phyloP scores from a whole-genome alignment of 2,329 filamentous ascomycete genomes.

The Drechslerella dactyloides region DNA sequence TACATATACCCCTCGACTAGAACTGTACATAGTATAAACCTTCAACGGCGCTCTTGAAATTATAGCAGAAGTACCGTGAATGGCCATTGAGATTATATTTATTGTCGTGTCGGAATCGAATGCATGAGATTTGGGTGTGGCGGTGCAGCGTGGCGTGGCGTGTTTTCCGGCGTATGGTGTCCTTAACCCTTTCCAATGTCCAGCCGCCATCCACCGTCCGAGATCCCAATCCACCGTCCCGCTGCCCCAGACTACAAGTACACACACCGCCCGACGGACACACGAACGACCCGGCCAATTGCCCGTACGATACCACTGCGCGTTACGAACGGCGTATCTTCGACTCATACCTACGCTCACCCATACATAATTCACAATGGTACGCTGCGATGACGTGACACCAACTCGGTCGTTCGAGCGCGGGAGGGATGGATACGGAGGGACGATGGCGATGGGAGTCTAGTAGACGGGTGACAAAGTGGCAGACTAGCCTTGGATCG shows the following conservation, averaged over 20 bases:
- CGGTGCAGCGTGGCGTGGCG: constrained; percentile 30
- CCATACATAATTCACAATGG: constrained; percentile 28
- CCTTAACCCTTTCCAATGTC: constrained; percentile 48
- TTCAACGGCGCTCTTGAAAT: background rate
- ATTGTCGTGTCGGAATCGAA: background rate
- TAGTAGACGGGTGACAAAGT: background rate
- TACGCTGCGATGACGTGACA: constrained; percentile 30
- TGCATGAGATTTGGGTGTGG: constrained; percentile 22
- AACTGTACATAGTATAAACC: constrained; percentile 31
- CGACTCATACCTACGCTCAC: background rate
- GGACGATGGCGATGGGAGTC: background rate
- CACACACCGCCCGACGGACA: background rate
- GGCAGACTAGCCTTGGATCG: background rate
- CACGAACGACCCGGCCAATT: too few relatives aligned
- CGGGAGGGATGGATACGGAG: constrained; percentile 6
- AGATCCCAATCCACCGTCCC: constrained; percentile 8
- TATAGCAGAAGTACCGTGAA: constrained; percentile 8
- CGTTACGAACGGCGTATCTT: background rate
- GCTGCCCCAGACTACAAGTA: constrained; percentile 3
- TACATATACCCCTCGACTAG: constrained; percentile 33
- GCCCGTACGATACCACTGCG: background rate
- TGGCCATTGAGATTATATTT: too few relatives aligned
- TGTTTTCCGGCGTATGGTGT: constrained; percentile 48
- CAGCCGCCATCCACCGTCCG: constrained; percentile 26
- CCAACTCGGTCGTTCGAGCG: constrained; percentile 18